Percentiles rank a stretch among this genome's conserved stretches.
phyloP scores from a whole-genome alignment of 805 yeast genomes.

The Cyberlindnera galapagoensis region DNA sequence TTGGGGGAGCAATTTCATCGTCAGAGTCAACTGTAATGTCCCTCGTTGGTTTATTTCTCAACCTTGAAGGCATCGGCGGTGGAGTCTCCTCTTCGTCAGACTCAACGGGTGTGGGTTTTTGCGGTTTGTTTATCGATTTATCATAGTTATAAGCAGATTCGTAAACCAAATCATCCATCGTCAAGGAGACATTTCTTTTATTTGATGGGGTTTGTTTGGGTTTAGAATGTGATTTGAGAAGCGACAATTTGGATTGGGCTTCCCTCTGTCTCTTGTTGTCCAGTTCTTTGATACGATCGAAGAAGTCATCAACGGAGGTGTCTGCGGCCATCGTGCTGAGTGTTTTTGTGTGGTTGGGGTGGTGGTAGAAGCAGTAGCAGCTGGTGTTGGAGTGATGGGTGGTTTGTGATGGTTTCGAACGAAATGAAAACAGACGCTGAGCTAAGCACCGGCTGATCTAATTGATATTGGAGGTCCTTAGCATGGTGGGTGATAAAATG shows the following conservation, averaged over 20 bases:
- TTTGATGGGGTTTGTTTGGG: constrained; percentile 1
- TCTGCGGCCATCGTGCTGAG: too few relatives aligned
- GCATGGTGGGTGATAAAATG: too few relatives aligned
- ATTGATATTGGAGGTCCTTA: too few relatives aligned
- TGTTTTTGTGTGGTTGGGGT: too few relatives aligned
- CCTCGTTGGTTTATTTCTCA: neutral
- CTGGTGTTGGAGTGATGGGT: too few relatives aligned
- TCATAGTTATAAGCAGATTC: constrained; percentile 56
- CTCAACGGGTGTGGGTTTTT: neutral
- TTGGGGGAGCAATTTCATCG: neutral
- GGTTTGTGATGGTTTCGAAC: too few relatives aligned
- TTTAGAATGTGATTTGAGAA: neutral
- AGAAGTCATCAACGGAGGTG: constrained; percentile 12
- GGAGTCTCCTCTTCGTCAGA: neutral
- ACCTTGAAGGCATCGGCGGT: neutral
- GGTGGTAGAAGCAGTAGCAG: too few relatives aligned
- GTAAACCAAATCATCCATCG: constrained; percentile 40
- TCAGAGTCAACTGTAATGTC: neutral
- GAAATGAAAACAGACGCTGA: too few relatives aligned
- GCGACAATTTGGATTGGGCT: constrained; percentile 4
- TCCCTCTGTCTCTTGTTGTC: constrained; percentile 9
- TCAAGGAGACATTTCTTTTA: constrained; percentile 27
- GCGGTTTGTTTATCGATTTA: constrained; percentile 27
- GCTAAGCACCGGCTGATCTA: too few relatives aligned
- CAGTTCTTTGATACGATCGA: constrained; percentile 11